Evolutionary conservation across 805 yeast species (phyloP).

Genomic region (Huiozyma naganishii): DNA sequence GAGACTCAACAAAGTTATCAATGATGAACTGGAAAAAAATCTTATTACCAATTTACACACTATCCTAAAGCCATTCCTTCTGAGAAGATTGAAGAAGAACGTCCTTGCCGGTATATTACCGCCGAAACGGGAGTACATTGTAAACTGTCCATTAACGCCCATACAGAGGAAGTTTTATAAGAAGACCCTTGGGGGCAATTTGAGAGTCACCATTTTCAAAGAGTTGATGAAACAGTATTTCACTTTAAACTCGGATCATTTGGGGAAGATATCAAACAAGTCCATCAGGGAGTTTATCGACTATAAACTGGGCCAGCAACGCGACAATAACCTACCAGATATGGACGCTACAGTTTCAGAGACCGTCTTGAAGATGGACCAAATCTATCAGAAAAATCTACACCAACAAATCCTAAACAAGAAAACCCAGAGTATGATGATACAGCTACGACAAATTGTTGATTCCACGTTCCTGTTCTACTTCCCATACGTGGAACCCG

Average conservation of each 20-base stretch:
- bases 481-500: slow-evolving; percentile 53
- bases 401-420: slow-evolving; percentile 38
- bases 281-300: slow-evolving; percentile 35
- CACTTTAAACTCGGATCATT: slow-evolving; percentile 28
- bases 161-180: slow-evolving; percentile 57
- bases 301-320: slow-evolving; percentile 20
- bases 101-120: slow-evolving; percentile 62
- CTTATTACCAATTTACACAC: slow-evolving; percentile 73
- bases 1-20: slow-evolving; percentile 36
- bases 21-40: slow-evolving; percentile 45
- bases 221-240: slow-evolving; percentile 44
- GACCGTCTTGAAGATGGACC: slow-evolving; percentile 17
- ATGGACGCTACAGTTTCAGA: slow-evolving; percentile 4
- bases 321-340: background rate
- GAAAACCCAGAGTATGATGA: slow-evolving; percentile 53
- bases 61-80: slow-evolving; percentile 75
- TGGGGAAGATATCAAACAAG: slow-evolving; percentile 23
- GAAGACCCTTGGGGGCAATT: slow-evolving; percentile 34
- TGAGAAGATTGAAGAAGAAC: slow-evolving; percentile 69
- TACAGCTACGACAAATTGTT: slow-evolving; percentile 79
- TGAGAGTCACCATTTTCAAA: slow-evolving; percentile 36
- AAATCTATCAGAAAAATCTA: slow-evolving; percentile 24
- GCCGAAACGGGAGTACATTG: slow-evolving; percentile 78
- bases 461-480: slow-evolving; percentile 78
- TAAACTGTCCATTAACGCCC: slow-evolving; percentile 58